Base-by-base conservation (phyloP, 1,139 yeast species). In the Lodderomyces parapsilosis region DNA sequence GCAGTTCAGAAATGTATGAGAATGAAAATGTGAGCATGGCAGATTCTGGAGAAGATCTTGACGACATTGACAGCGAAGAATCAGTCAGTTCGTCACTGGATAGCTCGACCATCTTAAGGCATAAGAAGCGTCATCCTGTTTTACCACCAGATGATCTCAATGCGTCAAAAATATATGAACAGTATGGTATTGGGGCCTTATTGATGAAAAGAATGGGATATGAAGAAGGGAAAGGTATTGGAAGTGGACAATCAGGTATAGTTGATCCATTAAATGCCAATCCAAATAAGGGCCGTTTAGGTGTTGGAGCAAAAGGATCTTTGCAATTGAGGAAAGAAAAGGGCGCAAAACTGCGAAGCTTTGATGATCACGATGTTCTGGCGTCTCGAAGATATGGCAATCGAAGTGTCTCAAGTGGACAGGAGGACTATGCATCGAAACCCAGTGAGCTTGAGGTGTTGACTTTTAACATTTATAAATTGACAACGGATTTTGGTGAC, bases 131-230 rank as follows among this genome's bases (percentile, higher is more conserved):
- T 13, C 20, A 34, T 8, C 19, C 27, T 8, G 15, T 19, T 7
- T 7, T 11, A 10, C 20, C 19, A 33, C 5, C 4, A 14, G 9
- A n/a, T 19, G 9, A 31, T 6, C 17, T 13, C 17, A 39, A 36
- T 9, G 39, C 27, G 9, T 15, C 42, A 24, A 25, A 40, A 34
- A 6, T 47, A 49, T 39, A 30, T 50, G 15, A 35, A 18, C 56
- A 57, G 43, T 91, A 90, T 56, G 98, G 99, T 8, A 79, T 89
- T 37, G 99, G 98, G 28, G 96, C 96, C 2, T 67, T 76, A 42
- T 67, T 93, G 41, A 62, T 93, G 70, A 73, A 81, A 56, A 77
- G 81, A 52, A 91, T 93, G 98, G 99, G 99, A 0, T 91, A 89
- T 59, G 73, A 74, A 13, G 78, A 78, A 36, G 99, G 99, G 0